Base-by-base conservation (phyloP, 2,329 filamentous ascomycete genomes). In the Thielaviopsis punctulata region DNA sequence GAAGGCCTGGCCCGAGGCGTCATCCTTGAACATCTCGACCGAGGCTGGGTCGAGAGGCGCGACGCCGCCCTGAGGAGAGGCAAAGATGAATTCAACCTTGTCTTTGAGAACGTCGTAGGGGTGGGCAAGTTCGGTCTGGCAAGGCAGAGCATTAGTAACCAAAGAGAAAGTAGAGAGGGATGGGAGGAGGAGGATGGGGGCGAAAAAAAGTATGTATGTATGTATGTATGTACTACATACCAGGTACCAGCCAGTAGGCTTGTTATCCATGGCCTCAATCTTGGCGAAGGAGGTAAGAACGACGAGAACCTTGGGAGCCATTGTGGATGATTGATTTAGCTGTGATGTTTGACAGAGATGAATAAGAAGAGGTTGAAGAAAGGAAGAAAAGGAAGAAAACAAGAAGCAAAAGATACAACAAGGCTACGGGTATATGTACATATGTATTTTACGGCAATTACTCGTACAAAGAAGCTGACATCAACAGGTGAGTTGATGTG, bases 201-300 rank as follows among this genome's bases (percentile, higher is more conserved):
- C 24, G 13, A 19, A 45, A n/a, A n/a, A n/a, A n/a, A n/a, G n/a
- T n/a, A n/a, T n/a, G n/a, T n/a, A n/a, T n/a, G n/a, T n/a, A n/a
- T n/a, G n/a, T n/a, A n/a, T n/a, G n/a, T n/a, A n/a, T n/a, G 43
- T 13, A 22, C 8, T 7, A 33, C n/a, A 25, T 68, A 81, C 78
- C 60, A 86, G 68, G 62, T 77, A 86, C 82, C 82, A 86, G 57
- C 83, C 83, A 0, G 82, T 85, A 9, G 73, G 73, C 60, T 69
- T 68, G 60, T 69, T 69, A 45, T 70, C 68, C 58, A 67, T 62
- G 52, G 56, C 57, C 59, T 67, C 68, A 47, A 77, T 70, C 63
- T 68, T 65, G 61, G 63, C 65, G 63, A 76, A 71, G 56, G 80
- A 86, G 57, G 79, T 84, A 56, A 86, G 76, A 54, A 87, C 77